Percentiles rank a stretch among this genome's conserved stretches.
Evolutionary conservation across 202 grass and related monocot genomes (phyloP).

Genomic region (Setaria italica): DNA sequence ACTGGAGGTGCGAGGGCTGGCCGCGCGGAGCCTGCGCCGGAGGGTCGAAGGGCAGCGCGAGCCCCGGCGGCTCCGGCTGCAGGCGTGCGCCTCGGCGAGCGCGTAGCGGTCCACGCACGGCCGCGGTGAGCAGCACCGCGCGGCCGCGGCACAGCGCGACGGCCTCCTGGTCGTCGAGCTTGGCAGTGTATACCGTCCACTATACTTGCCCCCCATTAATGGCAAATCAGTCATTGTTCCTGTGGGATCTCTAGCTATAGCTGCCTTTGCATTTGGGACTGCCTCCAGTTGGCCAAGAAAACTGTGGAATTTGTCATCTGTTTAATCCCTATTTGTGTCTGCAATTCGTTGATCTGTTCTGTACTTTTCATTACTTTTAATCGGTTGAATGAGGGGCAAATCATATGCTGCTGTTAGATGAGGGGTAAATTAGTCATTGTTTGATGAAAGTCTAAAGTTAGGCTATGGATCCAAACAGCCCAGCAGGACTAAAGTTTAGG

Average conservation of each 20-base stretch:
- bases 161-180: conserved; percentile 79
- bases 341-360: background rate
- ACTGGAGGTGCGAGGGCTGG: conserved; percentile 23
- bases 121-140: conserved; percentile 56
- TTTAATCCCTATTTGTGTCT: conserved; percentile 11
- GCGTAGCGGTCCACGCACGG: conserved; percentile 54
- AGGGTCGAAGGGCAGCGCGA: conserved; percentile 37
- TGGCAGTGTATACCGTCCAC: background rate
- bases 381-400: too few species aligned
- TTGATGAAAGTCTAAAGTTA: too few species aligned
- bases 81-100: conserved; percentile 68
- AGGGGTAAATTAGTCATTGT: too few species aligned
- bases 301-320: conserved; percentile 19
- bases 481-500: too few species aligned
- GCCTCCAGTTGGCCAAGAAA: conserved; percentile 25
- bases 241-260: conserved; percentile 17
- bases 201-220: conserved; percentile 38
- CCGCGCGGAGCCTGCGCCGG: background rate
- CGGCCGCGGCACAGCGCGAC: conserved; percentile 81
- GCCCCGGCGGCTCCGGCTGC: background rate
- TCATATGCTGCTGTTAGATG: too few species aligned
- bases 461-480: too few species aligned
- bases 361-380: background rate
- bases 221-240: conserved; percentile 9
- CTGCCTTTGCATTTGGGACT: conserved; percentile 6